Evolutionary conservation across 83 land plant species (phyloP), one percentile per base, ranked within the genome.

Genomic region (Picea engelmannii): DNA sequence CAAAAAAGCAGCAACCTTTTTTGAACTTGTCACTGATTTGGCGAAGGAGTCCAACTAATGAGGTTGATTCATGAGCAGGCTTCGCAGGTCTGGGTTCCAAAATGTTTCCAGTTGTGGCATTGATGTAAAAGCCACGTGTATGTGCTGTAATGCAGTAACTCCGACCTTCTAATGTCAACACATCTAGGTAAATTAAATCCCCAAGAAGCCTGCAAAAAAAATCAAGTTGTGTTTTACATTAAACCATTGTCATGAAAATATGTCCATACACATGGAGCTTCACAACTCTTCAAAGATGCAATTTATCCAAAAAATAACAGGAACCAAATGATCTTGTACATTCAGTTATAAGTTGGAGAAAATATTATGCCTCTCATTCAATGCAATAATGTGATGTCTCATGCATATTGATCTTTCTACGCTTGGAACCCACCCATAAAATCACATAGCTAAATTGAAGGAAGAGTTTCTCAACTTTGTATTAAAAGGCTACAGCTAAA

Each of bases 121-220:
- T 98, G 38, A 94, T 92, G 83, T 91, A 98, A 84, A 94, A 96
- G 31, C 83, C 87, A 71, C 83, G 91, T 64, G 99, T 91, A 31
- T 92, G 96, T 76, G 96, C 99, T 17, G 99, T 94, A 40, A 98
- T 86, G 85, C 99, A 96, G 71, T 66, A 93, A 40, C 83, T 91
- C 73, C 87, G 81, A 6, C 92, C 96, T 80, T 98, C 99, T 82
- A 94, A 88, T 17, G 97, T 90, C 15, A 86, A 85, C 27, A 96
- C 89, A 85, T 98, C 99, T 76, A 98, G 67, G 83, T 96, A 98
- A 60, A 98, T 85, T 78, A 98, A 85, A 85, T 96, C 99, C 18
- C 99, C 99, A 49, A 85, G 90, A 60, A 98, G 93, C 92, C 99
- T 98, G 93, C 6, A 77, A 66, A 62, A 24, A 42, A 61, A 49